Conservation (phyloP, 805 yeast genomes). For the Teunomyces gatunensis region DNA sequence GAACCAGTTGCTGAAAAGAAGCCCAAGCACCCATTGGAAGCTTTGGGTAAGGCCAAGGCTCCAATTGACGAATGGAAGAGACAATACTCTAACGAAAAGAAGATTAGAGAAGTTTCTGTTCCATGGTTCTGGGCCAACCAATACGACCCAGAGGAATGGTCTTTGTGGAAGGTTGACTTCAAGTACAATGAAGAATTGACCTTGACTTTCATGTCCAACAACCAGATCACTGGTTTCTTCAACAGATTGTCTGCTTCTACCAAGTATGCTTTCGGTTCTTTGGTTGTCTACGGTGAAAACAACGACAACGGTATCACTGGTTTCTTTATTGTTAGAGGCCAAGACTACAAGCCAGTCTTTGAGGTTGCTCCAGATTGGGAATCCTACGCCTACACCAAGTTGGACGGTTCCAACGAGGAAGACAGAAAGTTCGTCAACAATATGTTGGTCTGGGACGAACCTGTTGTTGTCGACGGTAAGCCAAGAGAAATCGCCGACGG, state of each 20-base stretch:
- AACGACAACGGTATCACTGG: constrained; percentile 97
- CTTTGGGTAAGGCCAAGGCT: constrained; percentile 68
- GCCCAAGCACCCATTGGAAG: constrained; percentile 88
- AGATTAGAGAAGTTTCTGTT: constrained; percentile 78
- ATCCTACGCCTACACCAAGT: constrained; percentile 78
- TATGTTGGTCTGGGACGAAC: constrained; percentile 99
- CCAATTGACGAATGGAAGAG: constrained; percentile 94
- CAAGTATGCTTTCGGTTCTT: constrained; percentile 90
- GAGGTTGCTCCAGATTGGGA: constrained; percentile 99
- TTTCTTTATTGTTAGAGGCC: constrained; percentile 93
- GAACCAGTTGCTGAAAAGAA: constrained; percentile 61
- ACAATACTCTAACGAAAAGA: constrained; percentile 93
- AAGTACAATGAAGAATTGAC: constrained; percentile 98
- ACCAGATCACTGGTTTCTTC: constrained; percentile 97
- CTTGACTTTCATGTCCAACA: constrained; percentile 96
- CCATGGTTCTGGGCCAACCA: constrained; percentile 97
- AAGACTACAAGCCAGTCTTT: constrained; percentile 86
- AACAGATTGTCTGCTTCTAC: constrained; percentile 88
- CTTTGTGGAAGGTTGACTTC: constrained; percentile 92
- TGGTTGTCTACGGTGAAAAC: constrained; percentile 98
- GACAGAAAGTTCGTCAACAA: constrained; percentile 79
- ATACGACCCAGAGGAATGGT: constrained; percentile 90
- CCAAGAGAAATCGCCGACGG: constrained; percentile 91
- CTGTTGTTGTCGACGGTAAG: constrained; percentile 76
- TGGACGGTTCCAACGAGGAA: constrained; percentile 75